Evolutionary conservation across 805 yeast species (phyloP).

Genomic region (Candida oleophila): DNA sequence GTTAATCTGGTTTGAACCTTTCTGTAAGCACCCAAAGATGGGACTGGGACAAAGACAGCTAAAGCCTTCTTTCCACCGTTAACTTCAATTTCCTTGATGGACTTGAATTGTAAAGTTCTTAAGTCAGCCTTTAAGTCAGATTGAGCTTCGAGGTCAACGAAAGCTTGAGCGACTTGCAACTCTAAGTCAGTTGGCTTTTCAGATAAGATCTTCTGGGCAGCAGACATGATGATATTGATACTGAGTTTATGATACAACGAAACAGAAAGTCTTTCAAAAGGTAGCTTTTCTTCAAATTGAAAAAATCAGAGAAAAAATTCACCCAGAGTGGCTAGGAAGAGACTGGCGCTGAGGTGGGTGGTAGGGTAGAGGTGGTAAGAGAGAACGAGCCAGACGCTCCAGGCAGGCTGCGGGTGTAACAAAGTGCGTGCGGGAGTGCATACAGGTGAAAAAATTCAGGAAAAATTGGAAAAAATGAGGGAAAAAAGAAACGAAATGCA

Average conservation of each 20-base stretch:
- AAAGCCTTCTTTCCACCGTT: slow-evolving; percentile 98
- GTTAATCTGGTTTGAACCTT: slow-evolving; percentile 95
- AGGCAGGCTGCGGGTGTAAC: neutral
- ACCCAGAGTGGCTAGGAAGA: slow-evolving; percentile 7
- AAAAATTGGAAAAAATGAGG: neutral
- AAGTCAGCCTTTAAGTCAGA: slow-evolving; percentile 96
- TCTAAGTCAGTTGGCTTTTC: slow-evolving; percentile 97
- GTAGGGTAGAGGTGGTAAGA: neutral
- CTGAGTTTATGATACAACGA: neutral
- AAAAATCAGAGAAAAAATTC: slow-evolving; percentile 10
- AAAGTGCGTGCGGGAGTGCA: neutral
- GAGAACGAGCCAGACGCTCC: slow-evolving; percentile 1
- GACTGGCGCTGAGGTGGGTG: slow-evolving; percentile 1
- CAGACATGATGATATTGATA: slow-evolving; percentile 67
- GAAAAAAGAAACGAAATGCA: neutral
- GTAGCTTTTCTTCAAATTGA: slow-evolving; percentile 1
- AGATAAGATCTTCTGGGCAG: slow-evolving; percentile 92
- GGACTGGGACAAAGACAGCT: slow-evolving; percentile 97
- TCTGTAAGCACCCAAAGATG: slow-evolving; percentile 90
- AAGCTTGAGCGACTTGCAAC: slow-evolving; percentile 99
- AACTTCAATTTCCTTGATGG: slow-evolving; percentile 97
- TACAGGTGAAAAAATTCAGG: neutral
- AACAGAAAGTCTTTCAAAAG: neutral
- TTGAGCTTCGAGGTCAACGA: slow-evolving; percentile 93
- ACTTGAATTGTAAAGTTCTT: slow-evolving; percentile 98